phyloP scores from a whole-genome alignment of 164 flowering plant genomes.

The Buxus sempervirens region DNA sequence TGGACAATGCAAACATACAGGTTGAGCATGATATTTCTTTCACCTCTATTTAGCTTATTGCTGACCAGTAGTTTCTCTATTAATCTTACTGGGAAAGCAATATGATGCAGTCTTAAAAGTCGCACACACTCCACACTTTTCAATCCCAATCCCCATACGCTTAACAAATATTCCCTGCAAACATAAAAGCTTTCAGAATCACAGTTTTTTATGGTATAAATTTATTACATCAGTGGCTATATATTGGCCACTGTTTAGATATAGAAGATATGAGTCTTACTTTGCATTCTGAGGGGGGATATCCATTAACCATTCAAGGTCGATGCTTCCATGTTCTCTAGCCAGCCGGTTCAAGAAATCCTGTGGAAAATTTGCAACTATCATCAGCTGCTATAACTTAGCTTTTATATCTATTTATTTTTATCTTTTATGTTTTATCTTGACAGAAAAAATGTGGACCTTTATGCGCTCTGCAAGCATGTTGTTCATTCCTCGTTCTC shows the following conservation, averaged over 20 bases:
- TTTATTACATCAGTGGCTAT: neutral
- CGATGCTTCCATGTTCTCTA: conserved; percentile 80
- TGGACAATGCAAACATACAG: conserved; percentile 2
- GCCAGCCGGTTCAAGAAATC: conserved; percentile 78
- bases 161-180: conserved; percentile 78
- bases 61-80: neutral
- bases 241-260: neutral
- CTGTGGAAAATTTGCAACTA: conserved; percentile 42
- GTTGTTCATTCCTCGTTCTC: conserved; percentile 63
- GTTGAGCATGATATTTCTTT: neutral
- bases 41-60: neutral
- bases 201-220: neutral
- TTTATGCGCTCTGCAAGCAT: conserved; percentile 65
- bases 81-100: conserved; percentile 92
- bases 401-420: neutral
- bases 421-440: neutral
- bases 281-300: conserved; percentile 94
- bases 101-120: conserved; percentile 90
- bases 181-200: neutral
- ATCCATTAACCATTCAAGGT: conserved; percentile 96
- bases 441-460: conserved; percentile 31
- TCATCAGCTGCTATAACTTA: conserved; percentile 5
- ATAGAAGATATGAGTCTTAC: conserved; percentile 40
- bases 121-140: conserved; percentile 98
- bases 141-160: conserved; percentile 83